Conservation (phyloP, 2,329 filamentous ascomycete species). For the Alternaria consortialis region DNA sequence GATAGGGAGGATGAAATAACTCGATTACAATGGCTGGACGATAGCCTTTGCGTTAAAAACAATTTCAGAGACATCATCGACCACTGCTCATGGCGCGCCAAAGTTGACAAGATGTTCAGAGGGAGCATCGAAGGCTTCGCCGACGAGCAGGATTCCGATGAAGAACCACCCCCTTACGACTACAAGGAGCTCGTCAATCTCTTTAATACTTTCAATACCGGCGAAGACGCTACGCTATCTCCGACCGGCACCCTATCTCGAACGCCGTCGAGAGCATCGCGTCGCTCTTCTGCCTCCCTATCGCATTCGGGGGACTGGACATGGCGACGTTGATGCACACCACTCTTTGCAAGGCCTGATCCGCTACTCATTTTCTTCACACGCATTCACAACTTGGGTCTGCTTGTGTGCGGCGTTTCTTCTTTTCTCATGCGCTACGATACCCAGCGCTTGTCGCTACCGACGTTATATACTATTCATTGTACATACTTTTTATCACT, state of each 20-base stretch:
- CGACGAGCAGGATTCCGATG: neutral
- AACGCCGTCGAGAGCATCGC: neutral
- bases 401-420: neutral
- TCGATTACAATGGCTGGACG: neutral
- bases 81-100: constrained; percentile 22
- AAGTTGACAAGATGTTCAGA: constrained; percentile 25
- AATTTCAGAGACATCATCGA: constrained; percentile 28
- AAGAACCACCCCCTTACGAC: neutral
- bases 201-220: neutral
- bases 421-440: neutral
- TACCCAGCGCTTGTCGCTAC: neutral
- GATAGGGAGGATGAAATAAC: neutral
- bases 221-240: neutral
- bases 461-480: neutral
- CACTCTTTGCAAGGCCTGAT: neutral
- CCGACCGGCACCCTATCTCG: neutral
- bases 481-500: neutral
- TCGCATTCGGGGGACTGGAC: neutral
- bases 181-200: neutral
- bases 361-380: neutral
- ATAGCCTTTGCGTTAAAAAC: neutral
- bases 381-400: neutral
- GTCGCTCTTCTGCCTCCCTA: neutral
- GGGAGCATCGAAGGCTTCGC: constrained; percentile 17
- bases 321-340: neutral